Evolutionary conservation across 345 rosid genomes (phyloP).

Genomic region (Dimocarpus longan): DNA sequence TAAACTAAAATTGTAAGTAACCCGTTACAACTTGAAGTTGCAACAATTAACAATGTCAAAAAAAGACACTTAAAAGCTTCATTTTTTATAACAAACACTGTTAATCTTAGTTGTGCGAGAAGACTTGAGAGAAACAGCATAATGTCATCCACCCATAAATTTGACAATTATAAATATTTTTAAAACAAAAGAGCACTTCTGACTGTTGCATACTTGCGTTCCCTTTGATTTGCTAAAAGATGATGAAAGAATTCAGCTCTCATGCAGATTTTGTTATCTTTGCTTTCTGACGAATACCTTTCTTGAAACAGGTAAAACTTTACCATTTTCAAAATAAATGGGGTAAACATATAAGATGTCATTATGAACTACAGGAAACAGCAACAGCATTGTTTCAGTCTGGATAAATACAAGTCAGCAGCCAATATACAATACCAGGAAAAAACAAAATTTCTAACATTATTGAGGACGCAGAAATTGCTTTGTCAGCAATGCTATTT

Average conservation of each 20-base stretch:
- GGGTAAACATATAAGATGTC: background rate
- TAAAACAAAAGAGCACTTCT: too few species aligned
- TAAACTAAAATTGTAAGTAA: background rate
- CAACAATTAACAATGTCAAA: background rate
- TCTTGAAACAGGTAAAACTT: background rate
- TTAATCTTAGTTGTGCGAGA: background rate
- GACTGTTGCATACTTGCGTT: too few species aligned
- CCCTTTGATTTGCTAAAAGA: background rate
- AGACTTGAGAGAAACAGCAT: background rate
- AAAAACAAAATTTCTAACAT: background rate
- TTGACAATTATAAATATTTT: too few species aligned
- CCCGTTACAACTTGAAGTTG: background rate
- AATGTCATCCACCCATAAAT: background rate
- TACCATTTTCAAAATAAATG: background rate
- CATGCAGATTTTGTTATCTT: background rate
- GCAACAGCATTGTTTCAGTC: background rate
- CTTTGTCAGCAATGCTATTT: background rate
- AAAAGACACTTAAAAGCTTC: background rate
- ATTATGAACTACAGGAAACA: background rate
- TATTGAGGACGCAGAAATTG: background rate
- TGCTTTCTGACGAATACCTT: background rate
- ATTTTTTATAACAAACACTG: background rate
- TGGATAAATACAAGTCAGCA: too few species aligned
- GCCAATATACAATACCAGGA: too few species aligned
- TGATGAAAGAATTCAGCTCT: background rate